Evolutionary conservation across 176 grass and related monocot species (phyloP).

Genomic region (Triticum dicoccoides): DNA sequence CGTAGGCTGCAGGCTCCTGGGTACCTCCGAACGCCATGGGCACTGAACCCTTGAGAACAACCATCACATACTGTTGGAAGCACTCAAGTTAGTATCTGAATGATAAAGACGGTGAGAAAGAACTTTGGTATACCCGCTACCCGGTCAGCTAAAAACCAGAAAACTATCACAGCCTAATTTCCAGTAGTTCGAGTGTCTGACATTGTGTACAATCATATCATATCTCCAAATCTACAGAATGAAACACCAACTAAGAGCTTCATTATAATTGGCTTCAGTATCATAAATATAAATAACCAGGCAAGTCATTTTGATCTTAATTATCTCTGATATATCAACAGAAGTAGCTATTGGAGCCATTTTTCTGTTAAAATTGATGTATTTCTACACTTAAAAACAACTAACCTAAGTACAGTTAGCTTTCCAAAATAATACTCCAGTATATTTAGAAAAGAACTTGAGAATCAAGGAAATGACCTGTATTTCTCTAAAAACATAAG

Average conservation of each 20-base stretch:
- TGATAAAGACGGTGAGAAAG: not conserved
- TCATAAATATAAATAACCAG: not conserved
- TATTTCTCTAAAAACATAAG: not conserved
- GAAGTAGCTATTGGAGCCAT: not conserved
- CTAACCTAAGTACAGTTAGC: not conserved
- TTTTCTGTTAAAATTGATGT: not conserved
- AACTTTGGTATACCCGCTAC: not conserved
- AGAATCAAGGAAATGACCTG: not conserved
- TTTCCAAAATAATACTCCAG: not conserved
- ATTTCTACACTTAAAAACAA: not conserved
- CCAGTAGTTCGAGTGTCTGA: not conserved
- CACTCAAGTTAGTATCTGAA: conserved; percentile 1
- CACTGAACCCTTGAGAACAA: conserved; percentile 79
- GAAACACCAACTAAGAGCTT: not conserved
- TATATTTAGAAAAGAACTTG: not conserved
- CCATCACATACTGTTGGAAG: conserved; percentile 77
- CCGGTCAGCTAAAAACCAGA: not conserved
- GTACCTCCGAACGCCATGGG: conserved; percentile 85
- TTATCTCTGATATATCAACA: not conserved
- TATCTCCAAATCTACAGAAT: not conserved
- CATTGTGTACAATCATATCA: not conserved
- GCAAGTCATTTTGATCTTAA: not conserved
- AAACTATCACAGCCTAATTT: not conserved
- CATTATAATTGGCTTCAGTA: not conserved
- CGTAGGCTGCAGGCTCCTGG: conserved; percentile 77